Base-by-base conservation (phyloP, 1,139 yeast genomes). In the Yarrowia galli region DNA sequence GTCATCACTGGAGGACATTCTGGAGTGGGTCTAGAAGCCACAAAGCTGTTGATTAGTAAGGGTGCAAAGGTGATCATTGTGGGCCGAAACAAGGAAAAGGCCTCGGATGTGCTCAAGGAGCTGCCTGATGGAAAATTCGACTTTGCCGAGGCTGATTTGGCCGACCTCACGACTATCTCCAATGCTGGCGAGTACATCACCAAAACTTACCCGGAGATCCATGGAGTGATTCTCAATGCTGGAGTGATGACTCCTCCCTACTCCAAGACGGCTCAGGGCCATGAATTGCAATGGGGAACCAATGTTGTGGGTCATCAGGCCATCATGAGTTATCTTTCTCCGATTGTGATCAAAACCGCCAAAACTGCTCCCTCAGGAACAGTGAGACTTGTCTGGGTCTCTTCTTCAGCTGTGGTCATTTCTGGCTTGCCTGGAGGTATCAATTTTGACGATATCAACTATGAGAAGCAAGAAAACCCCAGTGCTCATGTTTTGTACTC, bases 301-400 rank as follows among this genome's bases (percentile, higher is more conserved):
- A 85, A 86, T 72, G 83, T 76, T 7, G 71, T 85, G 65, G 88
- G 84, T 2, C 85, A 83, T 22, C 85, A 82, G 68, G 74, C 85
- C 61, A 74, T 86, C 23, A 84, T 84, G 70, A 78, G 79, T 68
- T 76, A 80, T 43, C 74, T 86, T 43, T 81, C 81, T 65, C 84
- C 83, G n/a, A 70, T 81, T 3, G 75, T 85, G 43, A 71, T 78
- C 49, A 74, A 75, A 63, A 78, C 83, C 5, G 78, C 82, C 18
- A 53, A 68, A 38, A 51, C 64, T 7, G 58, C 70, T 16, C 73
- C 71, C 7, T 69, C 71, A 2, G 70, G 70, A 42, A 66, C 75
- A 1, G 73, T 72, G 51, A 69, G 88, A 71, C 79, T 84, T 42
- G 82, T 85, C 8, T 84, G 85, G 83, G 80, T 84, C 2, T 73